Evolutionary conservation across 169 alveolate species (phyloP).

Genomic region (Eimeria falciformis): DNA sequence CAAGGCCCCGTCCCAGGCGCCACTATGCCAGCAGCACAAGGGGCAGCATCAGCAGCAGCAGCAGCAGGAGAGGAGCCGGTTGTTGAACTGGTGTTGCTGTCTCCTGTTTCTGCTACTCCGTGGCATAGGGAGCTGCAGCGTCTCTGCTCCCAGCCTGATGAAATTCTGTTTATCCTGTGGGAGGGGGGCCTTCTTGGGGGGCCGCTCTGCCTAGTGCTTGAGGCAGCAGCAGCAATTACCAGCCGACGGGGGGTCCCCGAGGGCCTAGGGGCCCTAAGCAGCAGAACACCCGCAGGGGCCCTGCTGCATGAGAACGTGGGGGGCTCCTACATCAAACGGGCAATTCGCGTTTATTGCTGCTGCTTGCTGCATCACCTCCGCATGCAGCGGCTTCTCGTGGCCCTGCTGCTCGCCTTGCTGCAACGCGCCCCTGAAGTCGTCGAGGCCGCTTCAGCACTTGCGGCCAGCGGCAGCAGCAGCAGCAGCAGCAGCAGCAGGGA

Average conservation of each 20-base stretch:
- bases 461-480: constrained; percentile 43
- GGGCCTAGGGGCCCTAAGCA: background rate
- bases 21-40: background rate
- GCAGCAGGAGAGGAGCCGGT: background rate
- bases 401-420: constrained; percentile 31
- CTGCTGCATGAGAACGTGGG: constrained; percentile 57
- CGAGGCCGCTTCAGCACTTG: constrained; percentile 5
- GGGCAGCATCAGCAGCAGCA: constrained; percentile 6
- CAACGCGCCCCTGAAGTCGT: constrained; percentile 34
- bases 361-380: constrained; percentile 73
- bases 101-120: background rate
- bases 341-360: constrained; percentile 74
- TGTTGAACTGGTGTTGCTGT: background rate
- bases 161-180: constrained; percentile 16
- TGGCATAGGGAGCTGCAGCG: constrained; percentile 38
- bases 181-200: constrained; percentile 15
- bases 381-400: constrained; percentile 57
- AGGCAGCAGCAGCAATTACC: constrained; percentile 49
- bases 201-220: constrained; percentile 15
- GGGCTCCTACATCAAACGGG: constrained; percentile 48
- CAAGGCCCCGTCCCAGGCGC: background rate
- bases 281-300: constrained; percentile 21
- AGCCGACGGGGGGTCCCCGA: constrained; percentile 55
- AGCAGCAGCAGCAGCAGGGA: constrained; percentile 23
- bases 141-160: constrained; percentile 24